These are phyloP conservation scores for Fusarium kyushuense DNA, from an alignment of 2,329 filamentous ascomycete species.

Conservation along the genomic window DNA sequence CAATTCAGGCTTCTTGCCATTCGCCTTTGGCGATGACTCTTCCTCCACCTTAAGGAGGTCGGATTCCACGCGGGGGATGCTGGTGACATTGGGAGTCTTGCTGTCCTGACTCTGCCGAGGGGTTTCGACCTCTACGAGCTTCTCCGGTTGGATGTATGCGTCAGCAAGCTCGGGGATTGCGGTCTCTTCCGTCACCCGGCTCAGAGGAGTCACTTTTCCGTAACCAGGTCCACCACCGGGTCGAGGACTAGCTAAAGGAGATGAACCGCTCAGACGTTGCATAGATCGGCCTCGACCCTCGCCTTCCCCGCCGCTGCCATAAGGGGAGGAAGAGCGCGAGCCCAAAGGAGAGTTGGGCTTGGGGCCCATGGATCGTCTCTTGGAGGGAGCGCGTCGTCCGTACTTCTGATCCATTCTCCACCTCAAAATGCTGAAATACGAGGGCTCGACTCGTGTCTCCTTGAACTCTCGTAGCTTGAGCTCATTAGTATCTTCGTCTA, in stretches of 20 bases:
- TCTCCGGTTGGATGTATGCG: slow-evolving; percentile 58
- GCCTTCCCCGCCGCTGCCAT: slow-evolving; percentile 73
- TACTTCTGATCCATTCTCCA: slow-evolving; percentile 98
- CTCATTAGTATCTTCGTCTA: slow-evolving; percentile 92
- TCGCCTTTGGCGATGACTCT: slow-evolving; percentile 43
- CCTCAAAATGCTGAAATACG: slow-evolving; percentile 93
- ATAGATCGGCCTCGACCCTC: slow-evolving; percentile 77
- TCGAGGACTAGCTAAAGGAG: slow-evolving; percentile 72
- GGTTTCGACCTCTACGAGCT: slow-evolving; percentile 68
- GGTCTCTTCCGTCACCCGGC: slow-evolving; percentile 78
- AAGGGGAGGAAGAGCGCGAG: slow-evolving; percentile 68
- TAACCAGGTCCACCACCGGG: slow-evolving; percentile 60
- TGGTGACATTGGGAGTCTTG: slow-evolving; percentile 52
- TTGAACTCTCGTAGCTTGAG: slow-evolving; percentile 95
- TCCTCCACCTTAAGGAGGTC: slow-evolving; percentile 51
- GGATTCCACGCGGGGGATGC: slow-evolving; percentile 52
- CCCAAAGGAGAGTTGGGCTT: slow-evolving; percentile 61
- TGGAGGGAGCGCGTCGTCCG: slow-evolving; percentile 70
- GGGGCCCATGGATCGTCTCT: slow-evolving; percentile 65
- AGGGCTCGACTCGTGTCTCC: slow-evolving; percentile 86
- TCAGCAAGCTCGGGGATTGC: slow-evolving; percentile 56
- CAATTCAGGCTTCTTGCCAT: slow-evolving; percentile 59
- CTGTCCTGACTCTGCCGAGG: slow-evolving; percentile 61
- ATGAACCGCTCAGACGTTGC: slow-evolving; percentile 74
- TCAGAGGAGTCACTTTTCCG: slow-evolving; percentile 76